Evolutionary conservation across 2,329 filamentous ascomycete genomes (phyloP).

Genomic region (Scedosporium boydii): DNA sequence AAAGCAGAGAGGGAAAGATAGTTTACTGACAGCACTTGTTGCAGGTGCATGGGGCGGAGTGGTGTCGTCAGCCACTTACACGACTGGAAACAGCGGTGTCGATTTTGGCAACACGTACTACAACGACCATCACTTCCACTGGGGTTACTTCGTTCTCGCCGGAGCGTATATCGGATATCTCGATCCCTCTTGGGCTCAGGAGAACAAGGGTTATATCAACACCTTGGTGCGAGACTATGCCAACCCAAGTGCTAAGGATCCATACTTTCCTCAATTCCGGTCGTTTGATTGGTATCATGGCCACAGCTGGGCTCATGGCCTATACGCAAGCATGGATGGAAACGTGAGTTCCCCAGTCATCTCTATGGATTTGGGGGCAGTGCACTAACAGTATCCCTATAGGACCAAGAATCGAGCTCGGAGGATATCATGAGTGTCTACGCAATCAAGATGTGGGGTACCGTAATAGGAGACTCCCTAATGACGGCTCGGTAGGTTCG

Average conservation of each 20-base stretch:
- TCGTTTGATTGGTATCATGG: constrained; percentile 92
- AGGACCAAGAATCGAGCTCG: constrained; percentile 74
- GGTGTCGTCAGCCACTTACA: constrained; percentile 67
- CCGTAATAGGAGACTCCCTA: constrained; percentile 60
- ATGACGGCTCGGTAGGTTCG: constrained; percentile 62
- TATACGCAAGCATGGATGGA: constrained; percentile 62
- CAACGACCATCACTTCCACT: constrained; percentile 69
- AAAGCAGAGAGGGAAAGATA: not conserved
- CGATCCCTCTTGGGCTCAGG: constrained; percentile 57
- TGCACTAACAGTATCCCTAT: not conserved
- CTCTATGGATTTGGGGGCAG: not conserved
- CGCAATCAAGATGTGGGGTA: constrained; percentile 90
- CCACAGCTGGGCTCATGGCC: constrained; percentile 83
- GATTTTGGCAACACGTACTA: constrained; percentile 91
- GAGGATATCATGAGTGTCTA: constrained; percentile 86
- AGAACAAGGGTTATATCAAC: constrained; percentile 74
- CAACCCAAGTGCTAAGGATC: constrained; percentile 63
- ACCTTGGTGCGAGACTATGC: constrained; percentile 73
- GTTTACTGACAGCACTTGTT: not conserved
- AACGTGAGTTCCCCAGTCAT: constrained; percentile 36
- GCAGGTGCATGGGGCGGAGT: constrained; percentile 66
- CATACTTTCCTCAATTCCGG: constrained; percentile 71
- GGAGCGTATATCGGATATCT: constrained; percentile 75
- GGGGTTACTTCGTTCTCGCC: constrained; percentile 82
- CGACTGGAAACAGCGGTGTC: constrained; percentile 54